A percentile compares a stretch with the other conserved stretches of the same genome.
These are phyloP conservation scores for Smallanthus sonchifolius DNA, from an alignment of 129 eudicot genomes.

Conservation along the genomic window DNA sequence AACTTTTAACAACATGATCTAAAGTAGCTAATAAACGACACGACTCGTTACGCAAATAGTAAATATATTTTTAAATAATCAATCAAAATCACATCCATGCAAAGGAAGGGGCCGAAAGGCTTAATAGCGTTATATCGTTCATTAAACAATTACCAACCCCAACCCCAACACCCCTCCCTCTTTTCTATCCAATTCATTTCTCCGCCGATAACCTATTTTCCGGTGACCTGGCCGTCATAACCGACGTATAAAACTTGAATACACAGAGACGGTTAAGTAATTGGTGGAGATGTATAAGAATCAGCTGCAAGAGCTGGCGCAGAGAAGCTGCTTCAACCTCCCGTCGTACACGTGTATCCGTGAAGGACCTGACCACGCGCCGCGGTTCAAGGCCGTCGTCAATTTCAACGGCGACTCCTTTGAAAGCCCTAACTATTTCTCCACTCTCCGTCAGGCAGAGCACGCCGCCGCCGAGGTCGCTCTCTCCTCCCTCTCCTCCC, in stretches of 20 bases:
- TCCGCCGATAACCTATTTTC: slow-evolving; percentile 14
- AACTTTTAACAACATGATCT: too few relatives aligned
- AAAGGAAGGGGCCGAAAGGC: neutral
- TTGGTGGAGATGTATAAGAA: slow-evolving; percentile 63
- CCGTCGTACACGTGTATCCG: slow-evolving; percentile 71
- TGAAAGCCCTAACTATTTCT: slow-evolving; percentile 59
- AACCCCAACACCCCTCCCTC: neutral
- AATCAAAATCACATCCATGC: slow-evolving; percentile 34
- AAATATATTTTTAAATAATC: neutral
- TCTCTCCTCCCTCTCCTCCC: slow-evolving; percentile 58
- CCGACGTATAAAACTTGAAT: neutral
- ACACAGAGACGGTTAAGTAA: neutral
- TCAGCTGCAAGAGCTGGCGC: slow-evolving; percentile 91
- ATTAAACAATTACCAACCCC: slow-evolving; percentile 18
- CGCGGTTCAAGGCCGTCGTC: slow-evolving; percentile 65
- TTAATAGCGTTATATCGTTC: slow-evolving; percentile 5
- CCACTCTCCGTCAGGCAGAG: slow-evolving; percentile 80
- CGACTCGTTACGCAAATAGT: too few relatives aligned
- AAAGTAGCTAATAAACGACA: too few relatives aligned
- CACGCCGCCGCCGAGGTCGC: slow-evolving; percentile 87
- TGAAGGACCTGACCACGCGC: slow-evolving; percentile 94
- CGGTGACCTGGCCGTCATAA: neutral
- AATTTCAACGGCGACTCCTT: slow-evolving; percentile 68
- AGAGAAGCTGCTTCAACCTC: slow-evolving; percentile 81
- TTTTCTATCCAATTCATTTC: neutral